Base-by-base conservation (phyloP, 2,329 filamentous ascomycete genomes). In the Apiospora saccharicola region DNA sequence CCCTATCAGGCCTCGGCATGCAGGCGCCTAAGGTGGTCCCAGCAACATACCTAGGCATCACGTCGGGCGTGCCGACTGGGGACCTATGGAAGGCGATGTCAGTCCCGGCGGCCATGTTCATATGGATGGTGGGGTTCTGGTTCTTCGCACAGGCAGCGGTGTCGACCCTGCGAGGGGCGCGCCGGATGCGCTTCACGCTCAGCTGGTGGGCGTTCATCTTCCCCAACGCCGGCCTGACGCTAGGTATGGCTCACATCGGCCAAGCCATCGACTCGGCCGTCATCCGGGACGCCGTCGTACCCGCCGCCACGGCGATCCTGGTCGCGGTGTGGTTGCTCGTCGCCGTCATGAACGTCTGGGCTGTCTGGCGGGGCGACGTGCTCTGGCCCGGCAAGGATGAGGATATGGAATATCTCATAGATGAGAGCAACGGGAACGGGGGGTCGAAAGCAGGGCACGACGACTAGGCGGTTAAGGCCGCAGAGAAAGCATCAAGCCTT, bases 181-280 rank as follows among this genome's bases (percentile, higher is more conserved):
- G 81, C 14, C 79, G 82, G 6, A 87, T 86, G 76, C 76, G 76
- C 1, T 87, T 87, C 77, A 83, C 85, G 19, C 78, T 87, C 24
- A 51, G 37, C 51, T 90, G 86, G 86, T 88, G 85, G 85, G 86
- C 87, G 0, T 88, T 90, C 79, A 84, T 90, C 51, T 85, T 90
- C 77, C 88, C 89, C 5, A 90, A 90, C 71, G 87, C 85, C 0
- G 89, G 88, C 0, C 84, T 90, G 57, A 87, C 86, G 0, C 81
- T 90, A 34, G 88, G 87, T 4, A 86, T 86, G 1, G 88, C 90
- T 47, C 83, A 86, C 34, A 81, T 89, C 57, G 88, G 85, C 0
- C 83, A 84, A 14, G 82, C 80, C 3, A 80, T 89, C 49, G 77
- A 83, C 4, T 89, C 86, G 74, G 69, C 81, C 1, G 85, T 81